Conservation (phyloP, 192 early-diverging fungal genomes). For the Coemansia sp. region DNA sequence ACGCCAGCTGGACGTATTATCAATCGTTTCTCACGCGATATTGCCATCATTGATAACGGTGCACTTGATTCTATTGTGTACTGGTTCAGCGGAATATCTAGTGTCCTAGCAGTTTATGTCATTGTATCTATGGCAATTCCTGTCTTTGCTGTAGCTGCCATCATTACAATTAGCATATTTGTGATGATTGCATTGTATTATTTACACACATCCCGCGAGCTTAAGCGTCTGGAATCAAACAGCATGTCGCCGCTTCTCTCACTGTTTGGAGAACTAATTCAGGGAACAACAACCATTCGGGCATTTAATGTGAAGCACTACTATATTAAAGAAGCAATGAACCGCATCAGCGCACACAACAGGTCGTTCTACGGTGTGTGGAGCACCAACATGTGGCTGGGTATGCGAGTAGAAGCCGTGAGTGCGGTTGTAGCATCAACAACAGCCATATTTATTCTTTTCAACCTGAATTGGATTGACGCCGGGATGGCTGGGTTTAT, state of each 20-base stretch:
- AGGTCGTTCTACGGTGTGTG: constrained; percentile 84
- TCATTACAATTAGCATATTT: constrained; percentile 61
- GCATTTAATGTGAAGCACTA: too few species aligned
- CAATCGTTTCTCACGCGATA: constrained; percentile 90
- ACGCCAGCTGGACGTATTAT: constrained; percentile 85
- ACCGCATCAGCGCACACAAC: constrained; percentile 74
- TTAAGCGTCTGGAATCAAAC: constrained; percentile 64
- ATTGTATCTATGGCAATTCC: constrained; percentile 70
- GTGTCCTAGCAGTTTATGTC: constrained; percentile 60
- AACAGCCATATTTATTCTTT: constrained; percentile 68
- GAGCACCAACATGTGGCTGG: constrained; percentile 89
- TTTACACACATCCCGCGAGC: constrained; percentile 76
- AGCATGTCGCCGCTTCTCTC: constrained; percentile 75
- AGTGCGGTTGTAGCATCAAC: constrained; percentile 73
- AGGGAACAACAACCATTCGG: constrained; percentile 52
- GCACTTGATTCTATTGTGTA: constrained; percentile 56
- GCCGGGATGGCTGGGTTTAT: constrained; percentile 87
- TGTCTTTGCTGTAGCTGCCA: constrained; percentile 69
- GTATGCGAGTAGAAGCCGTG: constrained; percentile 75
- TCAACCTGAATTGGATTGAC: constrained; percentile 60
- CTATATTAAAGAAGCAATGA: too few species aligned
- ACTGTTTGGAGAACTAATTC: constrained; percentile 81
- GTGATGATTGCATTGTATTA: constrained; percentile 68
- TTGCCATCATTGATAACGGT: constrained; percentile 76
- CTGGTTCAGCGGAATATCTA: constrained; percentile 57